Percentiles rank a stretch among this genome's conserved stretches.
These are phyloP conservation scores for Elsinoe ampelina DNA, from an alignment of 2,329 filamentous ascomycete species.

Conservation along the genomic window DNA sequence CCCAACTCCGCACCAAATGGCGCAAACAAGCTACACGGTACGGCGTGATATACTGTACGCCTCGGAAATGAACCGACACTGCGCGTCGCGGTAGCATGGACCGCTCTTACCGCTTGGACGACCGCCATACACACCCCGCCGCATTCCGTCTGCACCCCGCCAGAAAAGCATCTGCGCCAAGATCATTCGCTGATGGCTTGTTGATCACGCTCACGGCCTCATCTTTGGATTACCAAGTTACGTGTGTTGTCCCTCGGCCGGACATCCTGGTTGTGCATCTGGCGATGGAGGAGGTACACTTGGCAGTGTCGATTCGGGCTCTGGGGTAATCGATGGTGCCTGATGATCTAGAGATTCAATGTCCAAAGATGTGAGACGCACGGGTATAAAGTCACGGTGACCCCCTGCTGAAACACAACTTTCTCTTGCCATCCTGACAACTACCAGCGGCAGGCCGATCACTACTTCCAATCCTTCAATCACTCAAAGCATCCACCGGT, in stretches of 20 bases:
- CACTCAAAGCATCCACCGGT: slow-evolving; percentile 2
- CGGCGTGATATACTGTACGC: background rate
- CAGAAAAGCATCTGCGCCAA: slow-evolving; percentile 4
- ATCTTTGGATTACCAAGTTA: background rate
- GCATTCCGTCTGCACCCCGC: background rate
- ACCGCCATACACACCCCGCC: slow-evolving; percentile 2
- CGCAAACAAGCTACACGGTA: slow-evolving; percentile 7
- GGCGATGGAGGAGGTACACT: background rate
- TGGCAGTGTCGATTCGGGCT: background rate
- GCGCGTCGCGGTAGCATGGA: background rate
- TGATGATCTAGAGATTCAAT: slow-evolving; percentile 1
- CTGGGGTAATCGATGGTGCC: background rate
- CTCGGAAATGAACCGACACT: slow-evolving; percentile 8
- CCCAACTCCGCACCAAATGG: background rate
- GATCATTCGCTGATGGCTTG: slow-evolving; percentile 4
- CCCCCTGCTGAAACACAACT: slow-evolving; percentile 7
- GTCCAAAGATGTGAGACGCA: background rate
- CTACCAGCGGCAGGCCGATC: slow-evolving; percentile 1
- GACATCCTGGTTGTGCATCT: background rate
- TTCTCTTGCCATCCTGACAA: slow-evolving; percentile 4
- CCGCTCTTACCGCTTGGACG: background rate
- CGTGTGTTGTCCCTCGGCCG: slow-evolving; percentile 5
- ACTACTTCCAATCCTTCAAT: slow-evolving; percentile 2
- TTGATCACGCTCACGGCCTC: slow-evolving; percentile 9
- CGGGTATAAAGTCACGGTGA: background rate